A percentile compares a stretch with the other conserved stretches of the same genome.
phyloP scores from a whole-genome alignment of 2,329 filamentous ascomycete genomes.

The Clarireedia homoeocarpa region DNA sequence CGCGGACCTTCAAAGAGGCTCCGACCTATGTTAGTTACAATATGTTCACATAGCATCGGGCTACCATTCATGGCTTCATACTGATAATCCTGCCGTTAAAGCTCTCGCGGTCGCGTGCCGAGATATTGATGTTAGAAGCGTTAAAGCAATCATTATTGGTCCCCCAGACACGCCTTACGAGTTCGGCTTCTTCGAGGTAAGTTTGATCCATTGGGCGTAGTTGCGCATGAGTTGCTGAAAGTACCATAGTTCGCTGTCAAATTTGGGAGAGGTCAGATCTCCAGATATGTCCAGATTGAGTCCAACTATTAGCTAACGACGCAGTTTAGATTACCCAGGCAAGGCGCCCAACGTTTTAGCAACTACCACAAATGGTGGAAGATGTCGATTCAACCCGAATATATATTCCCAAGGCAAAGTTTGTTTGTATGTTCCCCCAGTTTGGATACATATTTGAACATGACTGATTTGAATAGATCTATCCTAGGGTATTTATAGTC shows the following conservation, averaged over 20 bases:
- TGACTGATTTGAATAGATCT: constrained; percentile 48
- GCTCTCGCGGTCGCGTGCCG: constrained; percentile 81
- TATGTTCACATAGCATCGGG: not conserved
- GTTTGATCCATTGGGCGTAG: constrained; percentile 16
- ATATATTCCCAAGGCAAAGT: constrained; percentile 90
- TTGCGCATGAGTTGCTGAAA: constrained; percentile 23
- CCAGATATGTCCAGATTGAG: not conserved
- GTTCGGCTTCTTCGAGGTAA: constrained; percentile 92
- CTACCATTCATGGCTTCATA: constrained; percentile 9
- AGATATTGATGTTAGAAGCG: constrained; percentile 81
- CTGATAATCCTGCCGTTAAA: constrained; percentile 29
- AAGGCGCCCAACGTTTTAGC: constrained; percentile 56
- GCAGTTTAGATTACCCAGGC: constrained; percentile 65
- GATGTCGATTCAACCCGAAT: constrained; percentile 91
- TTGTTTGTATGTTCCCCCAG: constrained; percentile 61
- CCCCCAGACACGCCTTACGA: constrained; percentile 94
- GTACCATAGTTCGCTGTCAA: constrained; percentile 60
- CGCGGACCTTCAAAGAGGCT: constrained; percentile 72
- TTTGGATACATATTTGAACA: not conserved
- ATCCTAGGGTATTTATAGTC: constrained; percentile 62
- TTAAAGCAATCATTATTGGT: constrained; percentile 82
- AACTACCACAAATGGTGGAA: constrained; percentile 80
- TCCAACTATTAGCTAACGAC: constrained; percentile 7
- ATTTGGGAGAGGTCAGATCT: constrained; percentile 62
- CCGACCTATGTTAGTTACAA: constrained; percentile 65